These are phyloP conservation scores for Bocquillonia castaneifolia DNA, from an alignment of 441 rosid species.

Conservation along the genomic window DNA sequence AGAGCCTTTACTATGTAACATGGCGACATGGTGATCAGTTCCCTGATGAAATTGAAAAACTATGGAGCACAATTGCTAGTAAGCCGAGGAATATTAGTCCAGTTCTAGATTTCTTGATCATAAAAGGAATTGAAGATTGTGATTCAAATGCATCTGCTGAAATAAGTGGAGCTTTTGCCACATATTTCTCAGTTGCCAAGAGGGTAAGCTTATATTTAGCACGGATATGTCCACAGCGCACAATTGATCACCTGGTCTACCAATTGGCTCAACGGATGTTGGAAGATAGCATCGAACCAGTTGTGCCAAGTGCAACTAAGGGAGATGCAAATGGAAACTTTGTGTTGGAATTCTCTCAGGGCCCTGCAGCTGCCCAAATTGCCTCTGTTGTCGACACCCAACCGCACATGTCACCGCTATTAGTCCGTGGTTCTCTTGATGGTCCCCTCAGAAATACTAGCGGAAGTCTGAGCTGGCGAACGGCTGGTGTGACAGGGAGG, in stretches of 20 bases:
- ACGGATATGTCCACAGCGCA: slow-evolving; percentile 92
- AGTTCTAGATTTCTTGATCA: slow-evolving; percentile 91
- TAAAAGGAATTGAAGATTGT: slow-evolving; percentile 98
- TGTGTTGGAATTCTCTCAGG: slow-evolving; percentile 93
- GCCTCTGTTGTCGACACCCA: slow-evolving; percentile 71
- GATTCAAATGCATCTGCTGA: slow-evolving; percentile 99
- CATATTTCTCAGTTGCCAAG: slow-evolving; percentile 97
- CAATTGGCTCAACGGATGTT: slow-evolving; percentile 92
- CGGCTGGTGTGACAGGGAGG: slow-evolving; percentile 86
- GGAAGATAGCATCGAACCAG: slow-evolving; percentile 86
- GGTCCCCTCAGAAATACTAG: slow-evolving; percentile 96
- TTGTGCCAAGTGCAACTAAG: slow-evolving; percentile 52
- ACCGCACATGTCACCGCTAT: slow-evolving; percentile 97
- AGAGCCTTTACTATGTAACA: slow-evolving; percentile 96
- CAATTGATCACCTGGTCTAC: slow-evolving; percentile 96
- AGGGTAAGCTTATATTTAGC: slow-evolving; percentile 94
- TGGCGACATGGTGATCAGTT: slow-evolving; percentile 99
- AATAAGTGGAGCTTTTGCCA: slow-evolving; percentile 99
- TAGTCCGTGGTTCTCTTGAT: slow-evolving; percentile 96
- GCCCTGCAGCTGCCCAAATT: slow-evolving; percentile 73
- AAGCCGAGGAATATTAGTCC: slow-evolving; percentile 96
- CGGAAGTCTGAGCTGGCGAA: slow-evolving; percentile 97
- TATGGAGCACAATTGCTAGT: slow-evolving; percentile 99
- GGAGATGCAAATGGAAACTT: slow-evolving; percentile 67
- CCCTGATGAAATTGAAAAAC: slow-evolving; percentile 98